Evolutionary conservation across 352 stramenopile species (phyloP), one percentile per base, ranked within the genome.

Genomic region (Blastocystis sp.): DNA sequence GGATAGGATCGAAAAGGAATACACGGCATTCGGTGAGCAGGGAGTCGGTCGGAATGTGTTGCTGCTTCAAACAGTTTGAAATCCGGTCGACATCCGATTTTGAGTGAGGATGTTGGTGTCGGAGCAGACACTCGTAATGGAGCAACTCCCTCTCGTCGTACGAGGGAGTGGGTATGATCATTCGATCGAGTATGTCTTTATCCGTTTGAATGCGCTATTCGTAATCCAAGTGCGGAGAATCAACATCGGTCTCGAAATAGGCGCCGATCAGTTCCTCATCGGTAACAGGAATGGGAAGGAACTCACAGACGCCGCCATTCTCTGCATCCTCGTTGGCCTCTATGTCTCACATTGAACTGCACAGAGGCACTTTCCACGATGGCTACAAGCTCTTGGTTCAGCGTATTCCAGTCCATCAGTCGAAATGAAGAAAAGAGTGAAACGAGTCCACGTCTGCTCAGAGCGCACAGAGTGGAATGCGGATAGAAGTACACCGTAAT

Each of bases 341-440:
- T 56, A 56, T 14, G 14, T 14, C 5, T 56, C 48, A 56, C 48
- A 17, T 14, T 14, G 5, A 17, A 17, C 48, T 17, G 48, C 48
- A 56, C 14, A 34, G 48, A 56, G 14, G 14, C 14, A 56, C 48
- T 17, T 14, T 56, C 48, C 48, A 56, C 48, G 48, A 56, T 14
- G 5, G 5, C 48, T 17, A 14, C 48, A 17, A 56, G 14, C 48
- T 56, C 48, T 14, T 56, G 48, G 48, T 56, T 56, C 38, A 81
- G 11, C 21, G 40, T 38, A 23, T 67, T 64, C 74, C 74, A 84
- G 17, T 84, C 61, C 74, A 84, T 84, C 56, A 23, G 38, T 2
- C 38, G 19, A 41, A 9, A 40, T 71, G 64, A 23, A 71, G 45
- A 3, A 45, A 71, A 71, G 45, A 71, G 17, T 2, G 14, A 14